phyloP scores from a whole-genome alignment of 805 yeast species.

The Schizosaccharomyces octosporus region DNA sequence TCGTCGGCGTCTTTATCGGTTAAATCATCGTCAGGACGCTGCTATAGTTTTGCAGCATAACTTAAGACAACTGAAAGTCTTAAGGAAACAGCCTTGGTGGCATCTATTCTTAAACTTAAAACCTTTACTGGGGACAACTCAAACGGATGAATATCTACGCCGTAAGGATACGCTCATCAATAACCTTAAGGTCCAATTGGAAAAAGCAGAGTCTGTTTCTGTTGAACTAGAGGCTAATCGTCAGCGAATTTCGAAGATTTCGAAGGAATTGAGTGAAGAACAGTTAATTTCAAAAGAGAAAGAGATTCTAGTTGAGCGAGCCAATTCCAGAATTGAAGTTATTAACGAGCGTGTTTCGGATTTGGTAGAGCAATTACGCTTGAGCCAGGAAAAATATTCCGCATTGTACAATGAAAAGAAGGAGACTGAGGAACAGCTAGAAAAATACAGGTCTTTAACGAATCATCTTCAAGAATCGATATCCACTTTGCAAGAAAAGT shows the following conservation, averaged over 20 bases:
- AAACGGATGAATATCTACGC: slow-evolving; percentile 6
- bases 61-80: slow-evolving; percentile 25
- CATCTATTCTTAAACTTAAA: slow-evolving; percentile 41
- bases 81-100: slow-evolving; percentile 52
- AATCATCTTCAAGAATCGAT: neutral
- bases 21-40: slow-evolving; percentile 31
- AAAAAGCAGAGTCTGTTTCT: neutral
- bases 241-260: neutral
- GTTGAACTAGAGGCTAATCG: neutral
- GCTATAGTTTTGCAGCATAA: slow-evolving; percentile 42
- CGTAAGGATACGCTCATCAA: slow-evolving; percentile 13
- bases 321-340: neutral
- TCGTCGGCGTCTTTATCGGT: neutral
- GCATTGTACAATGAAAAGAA: neutral
- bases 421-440: neutral
- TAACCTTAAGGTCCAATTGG: slow-evolving; percentile 12
- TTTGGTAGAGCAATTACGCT: neutral
- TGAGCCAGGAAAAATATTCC: neutral
- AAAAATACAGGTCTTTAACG: neutral
- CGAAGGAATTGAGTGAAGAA: neutral
- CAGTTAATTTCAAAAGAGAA: neutral
- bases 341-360: neutral
- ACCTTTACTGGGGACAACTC: slow-evolving; percentile 38
- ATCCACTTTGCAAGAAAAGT: neutral
- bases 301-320: neutral